Evolutionary conservation across 2,329 filamentous ascomycete species (phyloP).

Genomic region (Alternaria triticina): DNA sequence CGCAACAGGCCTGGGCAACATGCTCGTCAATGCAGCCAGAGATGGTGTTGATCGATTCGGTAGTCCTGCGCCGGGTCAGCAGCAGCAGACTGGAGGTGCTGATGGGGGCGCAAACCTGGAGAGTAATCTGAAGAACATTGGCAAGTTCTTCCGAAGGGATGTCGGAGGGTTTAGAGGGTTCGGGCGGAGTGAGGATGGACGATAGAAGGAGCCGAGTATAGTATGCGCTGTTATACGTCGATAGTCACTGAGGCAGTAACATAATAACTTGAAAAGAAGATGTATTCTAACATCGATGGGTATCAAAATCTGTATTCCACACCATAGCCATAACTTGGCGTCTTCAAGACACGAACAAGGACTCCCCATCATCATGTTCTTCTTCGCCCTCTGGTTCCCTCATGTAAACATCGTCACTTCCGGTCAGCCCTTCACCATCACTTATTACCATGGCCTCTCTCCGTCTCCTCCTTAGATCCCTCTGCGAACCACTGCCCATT

Average conservation of each 20-base stretch:
- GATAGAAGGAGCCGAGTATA: too few relatives aligned
- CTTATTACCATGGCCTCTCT: conserved; percentile 91
- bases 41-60: conserved; percentile 83
- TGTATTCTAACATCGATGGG: not conserved
- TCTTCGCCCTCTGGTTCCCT: conserved; percentile 26
- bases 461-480: conserved; percentile 74
- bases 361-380: conserved; percentile 6
- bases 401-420: conserved; percentile 80
- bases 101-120: conserved; percentile 72
- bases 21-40: conserved; percentile 83
- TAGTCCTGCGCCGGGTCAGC: conserved; percentile 52
- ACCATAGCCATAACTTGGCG: not conserved
- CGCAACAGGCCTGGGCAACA: conserved; percentile 81
- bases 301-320: not conserved
- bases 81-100: conserved; percentile 33
- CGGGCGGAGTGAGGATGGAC: conserved; percentile 42
- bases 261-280: not conserved
- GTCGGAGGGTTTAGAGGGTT: conserved; percentile 62
- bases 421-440: conserved; percentile 78
- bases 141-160: conserved; percentile 93
- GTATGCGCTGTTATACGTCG: not conserved
- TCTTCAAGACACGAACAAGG: not conserved
- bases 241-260: not conserved
- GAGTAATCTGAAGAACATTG: conserved; percentile 93
- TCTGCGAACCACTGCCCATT: conserved; percentile 62